Conservation (phyloP, 495 filamentous ascomycete species). For the Filosporella fistucella region DNA sequence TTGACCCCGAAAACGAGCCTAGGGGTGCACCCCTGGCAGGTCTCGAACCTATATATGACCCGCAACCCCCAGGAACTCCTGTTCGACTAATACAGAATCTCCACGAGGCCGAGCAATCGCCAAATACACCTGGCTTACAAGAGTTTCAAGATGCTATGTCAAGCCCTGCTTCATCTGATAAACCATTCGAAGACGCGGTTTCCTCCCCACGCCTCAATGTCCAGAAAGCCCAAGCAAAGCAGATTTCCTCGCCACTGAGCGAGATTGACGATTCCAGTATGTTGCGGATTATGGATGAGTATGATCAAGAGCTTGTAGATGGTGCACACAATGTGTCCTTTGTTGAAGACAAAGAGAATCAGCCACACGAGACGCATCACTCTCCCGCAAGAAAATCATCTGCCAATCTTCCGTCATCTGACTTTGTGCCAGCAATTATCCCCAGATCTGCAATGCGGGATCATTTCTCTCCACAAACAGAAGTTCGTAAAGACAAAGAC, state of each 20-base stretch:
- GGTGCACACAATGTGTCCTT: constrained; percentile 1
- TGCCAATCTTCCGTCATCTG: background rate
- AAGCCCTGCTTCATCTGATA: constrained; percentile 28
- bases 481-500: background rate
- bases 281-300: constrained; percentile 37
- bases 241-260: constrained; percentile 34
- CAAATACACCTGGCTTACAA: constrained; percentile 6
- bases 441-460: background rate
- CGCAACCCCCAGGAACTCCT: background rate
- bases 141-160: constrained; percentile 42
- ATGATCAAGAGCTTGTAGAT: constrained; percentile 25
- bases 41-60: background rate
- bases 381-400: too few species aligned
- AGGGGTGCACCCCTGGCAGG: too few species aligned
- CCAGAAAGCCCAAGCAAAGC: constrained; percentile 6
- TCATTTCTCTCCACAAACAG: background rate
- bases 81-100: background rate
- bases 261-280: constrained; percentile 42
- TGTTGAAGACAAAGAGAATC: constrained; percentile 6
- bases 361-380: background rate
- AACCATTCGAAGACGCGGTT: constrained; percentile 22
- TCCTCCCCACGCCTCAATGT: constrained; percentile 10
- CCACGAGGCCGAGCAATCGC: background rate
- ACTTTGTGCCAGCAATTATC: background rate
- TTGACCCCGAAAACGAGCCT: too few species aligned